Base-by-base conservation (phyloP, 2,329 filamentous ascomycete genomes). In the Calonectria pteridis region DNA sequence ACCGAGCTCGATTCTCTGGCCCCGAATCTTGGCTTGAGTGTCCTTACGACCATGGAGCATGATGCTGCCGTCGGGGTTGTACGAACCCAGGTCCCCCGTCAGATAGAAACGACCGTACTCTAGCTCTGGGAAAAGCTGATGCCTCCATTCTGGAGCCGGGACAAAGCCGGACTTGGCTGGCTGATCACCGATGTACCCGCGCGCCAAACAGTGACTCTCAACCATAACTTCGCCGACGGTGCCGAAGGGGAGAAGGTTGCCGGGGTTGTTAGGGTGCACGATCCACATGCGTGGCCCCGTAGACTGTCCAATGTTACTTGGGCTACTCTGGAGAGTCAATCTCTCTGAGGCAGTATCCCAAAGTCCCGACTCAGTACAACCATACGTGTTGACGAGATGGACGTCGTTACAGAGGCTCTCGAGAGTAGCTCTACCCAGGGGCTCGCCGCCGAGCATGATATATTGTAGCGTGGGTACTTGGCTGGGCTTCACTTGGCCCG, bases 1-100 rank as follows among this genome's bases (percentile, higher is more conserved):
- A 3, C 68, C 72, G n/a, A 73, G 72, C 46, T 73, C 72, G n/a
- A 73, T 71, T n/a, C 72, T 67, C 46, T 73, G 72, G 16, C 72
- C 72, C 5, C 72, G 68, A 40, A 73, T 62, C 55, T 73, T 64
- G 35, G 72, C 37, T 46, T 72, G 70, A 13, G 62, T 64, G 16
- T 64, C 59, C 40, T 64, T 72, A 13, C 70, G 70, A 16, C 68
- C 55, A n/a, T 64, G 67, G 23, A 70, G 31, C 16, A 28, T 62
- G 67, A 70, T 70, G 67, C 43, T 64, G 14, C 67, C 67, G 16
- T 70, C 67, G 4, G 33, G 55, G 40, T 70, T 70, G 59, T 63
- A 70, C 28, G 58, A 70, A 20, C 51, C 51, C 31, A 55, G 51
- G n/a, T 55, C 51, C 4, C 51, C 51, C 11, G 51, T 55, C 7